Evolutionary conservation across 2,329 filamentous ascomycete genomes (phyloP).

Genomic region (Pseudogymnoascus sp.): DNA sequence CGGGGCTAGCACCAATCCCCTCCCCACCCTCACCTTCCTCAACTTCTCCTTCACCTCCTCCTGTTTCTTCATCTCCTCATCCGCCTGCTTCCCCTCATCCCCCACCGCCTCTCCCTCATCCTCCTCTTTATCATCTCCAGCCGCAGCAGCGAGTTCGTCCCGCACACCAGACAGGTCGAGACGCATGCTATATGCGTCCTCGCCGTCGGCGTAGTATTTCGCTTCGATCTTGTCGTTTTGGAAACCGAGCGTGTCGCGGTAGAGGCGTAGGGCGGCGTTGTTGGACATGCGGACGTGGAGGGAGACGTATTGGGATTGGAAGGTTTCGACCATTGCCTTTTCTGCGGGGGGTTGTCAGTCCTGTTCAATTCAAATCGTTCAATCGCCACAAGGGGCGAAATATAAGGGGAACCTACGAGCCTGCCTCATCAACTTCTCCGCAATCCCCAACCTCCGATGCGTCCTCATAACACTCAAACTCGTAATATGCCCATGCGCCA

Average conservation of each 20-base stretch:
- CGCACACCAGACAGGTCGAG: slow-evolving; percentile 62
- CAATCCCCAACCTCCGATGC: slow-evolving; percentile 80
- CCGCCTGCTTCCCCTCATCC: slow-evolving; percentile 47
- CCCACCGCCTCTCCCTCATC: slow-evolving; percentile 68
- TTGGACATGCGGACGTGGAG: slow-evolving; percentile 95
- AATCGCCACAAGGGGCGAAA: not conserved
- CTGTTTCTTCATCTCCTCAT: slow-evolving; percentile 50
- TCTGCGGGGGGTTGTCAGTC: slow-evolving; percentile 41
- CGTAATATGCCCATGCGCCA: slow-evolving; percentile 94
- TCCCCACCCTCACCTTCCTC: slow-evolving; percentile 76
- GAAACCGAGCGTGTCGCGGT: slow-evolving; percentile 87
- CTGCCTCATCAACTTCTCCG: slow-evolving; percentile 96
- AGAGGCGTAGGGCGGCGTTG: slow-evolving; percentile 80
- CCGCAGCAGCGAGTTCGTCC: slow-evolving; percentile 42
- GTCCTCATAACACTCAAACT: slow-evolving; percentile 93
- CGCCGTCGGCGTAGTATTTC: slow-evolving; percentile 95
- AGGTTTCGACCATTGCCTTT: slow-evolving; percentile 94
- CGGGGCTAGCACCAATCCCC: too few species aligned
- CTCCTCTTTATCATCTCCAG: slow-evolving; percentile 35
- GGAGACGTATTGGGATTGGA: slow-evolving; percentile 83
- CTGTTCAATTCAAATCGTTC: slow-evolving; percentile 19
- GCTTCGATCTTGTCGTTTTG: slow-evolving; percentile 75
- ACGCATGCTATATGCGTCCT: slow-evolving; percentile 92
- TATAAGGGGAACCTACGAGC: slow-evolving; percentile 56
- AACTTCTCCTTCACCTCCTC: slow-evolving; percentile 49